Base-by-base conservation (phyloP, 768 basidiomycete species). In the Astraeus odoratus region DNA sequence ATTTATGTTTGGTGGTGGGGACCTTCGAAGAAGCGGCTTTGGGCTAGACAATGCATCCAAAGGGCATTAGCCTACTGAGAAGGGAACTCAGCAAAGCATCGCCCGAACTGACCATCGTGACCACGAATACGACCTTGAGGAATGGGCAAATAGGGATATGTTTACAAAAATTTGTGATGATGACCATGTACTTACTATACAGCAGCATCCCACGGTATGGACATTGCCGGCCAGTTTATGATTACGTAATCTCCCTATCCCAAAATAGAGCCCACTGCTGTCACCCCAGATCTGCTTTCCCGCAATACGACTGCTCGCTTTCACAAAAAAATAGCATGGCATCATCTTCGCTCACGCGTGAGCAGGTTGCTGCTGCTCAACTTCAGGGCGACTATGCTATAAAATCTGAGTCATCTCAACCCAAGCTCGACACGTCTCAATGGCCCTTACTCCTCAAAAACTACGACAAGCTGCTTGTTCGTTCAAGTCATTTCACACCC, bases 381-480 rank as follows among this genome's bases (percentile, higher is more conserved):
- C 70, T 80, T 43, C 70, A 76, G 19, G 85, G 83, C 20, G 85
- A 92, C 61, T 91, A 77, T 57, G 57, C 81, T 37, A 91, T 95
- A 66, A 87, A 91, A 64, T 80, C 91, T 3, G 86, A 93, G 65
- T 67, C 72, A 30, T 66, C 70, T 7, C 67, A 81, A 5, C 92
- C 91, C 8, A 77, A 77, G 55, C 78, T 95, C 24, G 90, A 98
- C 62, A 98, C 96, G 16, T 95, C 93, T 0, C 76, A 97, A 68
- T 99, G 96, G 96, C 96, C 96, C 27, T 74, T 99, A 8, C 79
- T 99, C 4, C 76, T 99, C 47, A 99, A 97, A 79, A 97, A 99
- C 67, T 99, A 98, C 67, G 95, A 97, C 76, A 95, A 96, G 64
- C 72, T 96, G 16, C 82, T 95, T 47, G 80, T 92, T 56, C 85